Evolutionary conservation across 2,329 filamentous ascomycete species (phyloP).

Genomic region (Penicillium sclerotiorum): DNA sequence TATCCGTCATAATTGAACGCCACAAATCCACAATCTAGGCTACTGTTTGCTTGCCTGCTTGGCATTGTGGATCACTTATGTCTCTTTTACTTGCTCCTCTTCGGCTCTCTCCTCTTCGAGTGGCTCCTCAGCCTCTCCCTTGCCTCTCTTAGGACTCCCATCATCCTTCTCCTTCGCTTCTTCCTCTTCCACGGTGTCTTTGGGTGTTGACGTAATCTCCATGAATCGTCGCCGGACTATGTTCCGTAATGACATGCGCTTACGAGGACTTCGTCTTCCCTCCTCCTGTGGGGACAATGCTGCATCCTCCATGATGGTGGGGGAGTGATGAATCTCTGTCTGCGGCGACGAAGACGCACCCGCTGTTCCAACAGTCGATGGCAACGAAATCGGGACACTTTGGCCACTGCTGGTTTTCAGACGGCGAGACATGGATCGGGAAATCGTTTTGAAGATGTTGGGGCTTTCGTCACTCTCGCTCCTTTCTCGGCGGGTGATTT

Average conservation of each 20-base stretch:
- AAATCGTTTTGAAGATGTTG: conserved; percentile 43
- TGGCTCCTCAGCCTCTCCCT: not conserved
- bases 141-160: not conserved
- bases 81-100: not conserved
- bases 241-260: conserved; percentile 16
- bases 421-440: conserved; percentile 43
- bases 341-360: not conserved
- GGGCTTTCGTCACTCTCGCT: conserved; percentile 46
- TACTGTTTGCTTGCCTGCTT: too few species aligned
- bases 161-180: not conserved
- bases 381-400: conserved; percentile 26
- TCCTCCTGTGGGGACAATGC: conserved; percentile 8
- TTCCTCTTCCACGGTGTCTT: not conserved
- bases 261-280: conserved; percentile 17
- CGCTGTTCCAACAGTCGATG: not conserved
- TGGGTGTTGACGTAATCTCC: not conserved
- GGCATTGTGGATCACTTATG: too few species aligned
- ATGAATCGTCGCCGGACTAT: conserved; percentile 15
- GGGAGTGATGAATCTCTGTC: conserved; percentile 4
- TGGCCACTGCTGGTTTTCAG: conserved; percentile 33
- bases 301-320: not conserved
- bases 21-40: too few species aligned
- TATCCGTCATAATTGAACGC: too few species aligned
- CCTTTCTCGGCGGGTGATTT: conserved; percentile 63
- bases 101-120: not conserved